A percentile compares a stretch with the other conserved stretches of the same genome.
Conservation (phyloP, 2,329 filamentous ascomycete species). For the Paraphaeosphaeria sporulosa region DNA sequence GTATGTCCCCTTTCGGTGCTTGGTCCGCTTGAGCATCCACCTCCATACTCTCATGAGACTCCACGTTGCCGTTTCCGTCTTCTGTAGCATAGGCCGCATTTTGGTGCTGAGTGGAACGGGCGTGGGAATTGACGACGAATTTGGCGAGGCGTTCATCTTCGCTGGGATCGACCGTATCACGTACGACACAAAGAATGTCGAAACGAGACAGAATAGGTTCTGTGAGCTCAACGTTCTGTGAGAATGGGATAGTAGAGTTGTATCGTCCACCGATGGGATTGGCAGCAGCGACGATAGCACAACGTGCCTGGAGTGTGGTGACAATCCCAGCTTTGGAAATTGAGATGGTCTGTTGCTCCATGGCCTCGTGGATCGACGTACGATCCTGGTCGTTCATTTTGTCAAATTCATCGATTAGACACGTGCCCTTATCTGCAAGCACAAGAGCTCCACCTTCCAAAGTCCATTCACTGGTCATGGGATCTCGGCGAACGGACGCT, state of each 20-base stretch:
- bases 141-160: slow-evolving; percentile 93
- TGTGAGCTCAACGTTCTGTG: slow-evolving; percentile 93
- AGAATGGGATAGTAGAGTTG: slow-evolving; percentile 95
- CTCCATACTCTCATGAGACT: slow-evolving; percentile 60
- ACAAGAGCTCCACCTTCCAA: slow-evolving; percentile 95
- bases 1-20: slow-evolving; percentile 74
- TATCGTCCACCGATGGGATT: slow-evolving; percentile 97
- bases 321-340: slow-evolving; percentile 99
- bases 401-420: slow-evolving; percentile 98
- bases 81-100: slow-evolving; percentile 45
- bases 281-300: slow-evolving; percentile 93
- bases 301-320: slow-evolving; percentile 93
- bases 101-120: slow-evolving; percentile 78
- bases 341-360: slow-evolving; percentile 99
- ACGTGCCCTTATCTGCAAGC: slow-evolving; percentile 91
- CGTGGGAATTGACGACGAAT: slow-evolving; percentile 95
- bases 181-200: slow-evolving; percentile 94
- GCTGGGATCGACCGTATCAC: slow-evolving; percentile 89
- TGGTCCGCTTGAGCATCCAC: slow-evolving; percentile 60
- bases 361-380: slow-evolving; percentile 98
- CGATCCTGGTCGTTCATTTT: slow-evolving; percentile 99
- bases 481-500: slow-evolving; percentile 93
- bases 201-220: slow-evolving; percentile 98
- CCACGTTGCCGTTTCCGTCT: slow-evolving; percentile 35
- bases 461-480: slow-evolving; percentile 96